phyloP scores from a whole-genome alignment of 768 basidiomycete species.

The Trametes coccinea region DNA sequence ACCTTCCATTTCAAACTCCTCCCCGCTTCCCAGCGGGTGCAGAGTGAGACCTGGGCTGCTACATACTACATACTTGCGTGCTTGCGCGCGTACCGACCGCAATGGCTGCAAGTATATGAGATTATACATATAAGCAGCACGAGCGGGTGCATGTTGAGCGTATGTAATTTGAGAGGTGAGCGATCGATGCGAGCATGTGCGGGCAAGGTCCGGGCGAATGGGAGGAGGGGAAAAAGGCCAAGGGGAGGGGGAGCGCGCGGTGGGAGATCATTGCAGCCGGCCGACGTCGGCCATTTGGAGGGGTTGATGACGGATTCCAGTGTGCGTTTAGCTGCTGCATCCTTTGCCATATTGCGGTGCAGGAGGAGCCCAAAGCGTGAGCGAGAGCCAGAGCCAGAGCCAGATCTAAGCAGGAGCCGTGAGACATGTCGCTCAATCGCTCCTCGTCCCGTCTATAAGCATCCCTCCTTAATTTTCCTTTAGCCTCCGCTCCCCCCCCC shows the following conservation, averaged over 20 bases:
- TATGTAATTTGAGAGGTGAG: not conserved
- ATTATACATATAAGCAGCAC: too few species aligned
- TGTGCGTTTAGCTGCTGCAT: not conserved
- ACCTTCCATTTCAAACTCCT: constrained; percentile 3
- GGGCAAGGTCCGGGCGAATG: constrained; percentile 9
- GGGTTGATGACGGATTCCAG: constrained; percentile 20
- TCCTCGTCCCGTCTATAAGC: constrained; percentile 24
- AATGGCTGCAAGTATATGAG: not conserved
- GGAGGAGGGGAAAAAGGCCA: constrained; percentile 10
- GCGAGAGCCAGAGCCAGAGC: not conserved
- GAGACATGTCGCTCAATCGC: constrained; percentile 25
- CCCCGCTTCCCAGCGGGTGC: constrained; percentile 7
- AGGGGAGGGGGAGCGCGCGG: constrained; percentile 13
- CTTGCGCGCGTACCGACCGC: not conserved
- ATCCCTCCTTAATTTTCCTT: constrained; percentile 25
- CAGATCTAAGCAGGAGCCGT: constrained; percentile 21
- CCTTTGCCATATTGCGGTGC: too few species aligned
- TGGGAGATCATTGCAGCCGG: constrained; percentile 26
- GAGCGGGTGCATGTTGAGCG: not conserved
- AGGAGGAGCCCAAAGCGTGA: too few species aligned
- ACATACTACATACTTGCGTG: too few species aligned
- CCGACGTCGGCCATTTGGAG: constrained; percentile 26
- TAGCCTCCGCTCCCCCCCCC: constrained; percentile 19
- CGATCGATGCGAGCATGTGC: not conserved
- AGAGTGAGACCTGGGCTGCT: not conserved